These are phyloP conservation scores for Zygoascus biomembranicola DNA, from an alignment of 805 yeast species.

Conservation along the genomic window DNA sequence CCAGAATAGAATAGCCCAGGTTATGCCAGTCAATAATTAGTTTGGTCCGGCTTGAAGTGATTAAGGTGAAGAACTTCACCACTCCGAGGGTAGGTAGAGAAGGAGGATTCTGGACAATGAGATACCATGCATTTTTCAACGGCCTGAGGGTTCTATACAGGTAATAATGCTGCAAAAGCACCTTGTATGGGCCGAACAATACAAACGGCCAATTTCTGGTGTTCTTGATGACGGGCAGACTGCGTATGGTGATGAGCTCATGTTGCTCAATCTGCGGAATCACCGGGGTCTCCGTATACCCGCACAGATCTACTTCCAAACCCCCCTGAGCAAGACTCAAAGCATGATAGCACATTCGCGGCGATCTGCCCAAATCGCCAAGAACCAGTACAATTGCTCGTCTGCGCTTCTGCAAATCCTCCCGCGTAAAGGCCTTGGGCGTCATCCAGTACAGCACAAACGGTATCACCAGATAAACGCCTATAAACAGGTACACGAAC, in stretches of 20 bases:
- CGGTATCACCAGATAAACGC: slow-evolving; percentile 17
- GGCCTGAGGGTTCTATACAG: slow-evolving; percentile 42
- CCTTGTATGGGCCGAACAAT: slow-evolving; percentile 51
- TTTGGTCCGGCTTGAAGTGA: slow-evolving; percentile 45
- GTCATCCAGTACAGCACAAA: slow-evolving; percentile 11
- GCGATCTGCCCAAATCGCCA: slow-evolving; percentile 93
- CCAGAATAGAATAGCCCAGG: slow-evolving; percentile 74
- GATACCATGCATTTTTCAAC: slow-evolving; percentile 54
- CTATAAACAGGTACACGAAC: slow-evolving; percentile 9
- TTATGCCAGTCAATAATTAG: slow-evolving; percentile 95
- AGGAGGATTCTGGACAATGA: slow-evolving; percentile 83
- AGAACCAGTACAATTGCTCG: slow-evolving; percentile 72
- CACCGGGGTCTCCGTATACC: slow-evolving; percentile 41
- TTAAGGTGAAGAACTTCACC: slow-evolving; percentile 43
- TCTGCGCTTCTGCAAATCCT: slow-evolving; percentile 27
- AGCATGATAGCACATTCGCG: slow-evolving; percentile 90
- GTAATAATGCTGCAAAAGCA: slow-evolving; percentile 43
- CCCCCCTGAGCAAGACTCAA: slow-evolving; percentile 60
- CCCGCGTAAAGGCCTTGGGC: slow-evolving; percentile 8
- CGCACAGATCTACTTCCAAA: slow-evolving; percentile 74
- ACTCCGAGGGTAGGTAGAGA: slow-evolving; percentile 72
- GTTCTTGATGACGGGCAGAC: slow-evolving; percentile 22
- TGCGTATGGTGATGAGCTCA: slow-evolving; percentile 23
- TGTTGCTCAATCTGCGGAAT: slow-evolving; percentile 13
- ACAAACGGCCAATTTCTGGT: slow-evolving; percentile 38